phyloP scores from a whole-genome alignment of 108 stramenopile species.

The Mayamaea pseudoterrestris region DNA sequence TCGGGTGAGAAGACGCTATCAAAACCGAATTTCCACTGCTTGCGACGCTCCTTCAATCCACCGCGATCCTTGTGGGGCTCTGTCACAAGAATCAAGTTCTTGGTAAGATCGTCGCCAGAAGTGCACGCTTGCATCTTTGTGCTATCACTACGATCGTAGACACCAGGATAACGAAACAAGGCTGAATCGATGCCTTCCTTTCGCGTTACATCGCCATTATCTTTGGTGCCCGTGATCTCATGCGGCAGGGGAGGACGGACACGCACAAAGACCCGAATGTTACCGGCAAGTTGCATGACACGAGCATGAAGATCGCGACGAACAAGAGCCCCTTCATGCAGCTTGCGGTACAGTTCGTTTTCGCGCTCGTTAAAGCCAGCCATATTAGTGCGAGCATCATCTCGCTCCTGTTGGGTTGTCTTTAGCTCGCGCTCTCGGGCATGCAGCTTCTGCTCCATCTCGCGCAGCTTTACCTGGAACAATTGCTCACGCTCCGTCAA shows the following conservation, averaged over 20 bases:
- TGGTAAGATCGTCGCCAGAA: slow-evolving; percentile 50
- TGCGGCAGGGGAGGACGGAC: slow-evolving; percentile 49
- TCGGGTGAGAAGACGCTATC: slow-evolving; percentile 54
- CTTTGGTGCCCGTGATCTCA: slow-evolving; percentile 6
- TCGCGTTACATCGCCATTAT: not conserved
- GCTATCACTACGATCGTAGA: slow-evolving; percentile 20
- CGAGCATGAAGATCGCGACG: slow-evolving; percentile 56
- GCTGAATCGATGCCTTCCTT: not conserved
- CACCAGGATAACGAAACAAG: slow-evolving; percentile 43
- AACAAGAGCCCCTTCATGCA: slow-evolving; percentile 48
- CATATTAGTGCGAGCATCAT: slow-evolving; percentile 17
- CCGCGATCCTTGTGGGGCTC: slow-evolving; percentile 76
- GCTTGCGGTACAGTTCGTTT: slow-evolving; percentile 36
- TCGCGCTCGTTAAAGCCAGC: slow-evolving; percentile 51
- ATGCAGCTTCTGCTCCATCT: slow-evolving; percentile 1
- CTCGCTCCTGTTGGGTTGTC: slow-evolving; percentile 9
- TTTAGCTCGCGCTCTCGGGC: slow-evolving; percentile 17
- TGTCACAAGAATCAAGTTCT: slow-evolving; percentile 51
- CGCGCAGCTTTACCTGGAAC: not conserved
- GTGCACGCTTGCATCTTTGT: too few relatives aligned
- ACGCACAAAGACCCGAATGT: slow-evolving; percentile 79
- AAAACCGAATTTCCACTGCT: slow-evolving; percentile 62
- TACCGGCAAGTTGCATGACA: slow-evolving; percentile 72
- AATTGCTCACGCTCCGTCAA: not conserved
- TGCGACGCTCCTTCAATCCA: slow-evolving; percentile 53